phyloP scores from a whole-genome alignment of 306 rosid species.

The Rosa multiflora region DNA sequence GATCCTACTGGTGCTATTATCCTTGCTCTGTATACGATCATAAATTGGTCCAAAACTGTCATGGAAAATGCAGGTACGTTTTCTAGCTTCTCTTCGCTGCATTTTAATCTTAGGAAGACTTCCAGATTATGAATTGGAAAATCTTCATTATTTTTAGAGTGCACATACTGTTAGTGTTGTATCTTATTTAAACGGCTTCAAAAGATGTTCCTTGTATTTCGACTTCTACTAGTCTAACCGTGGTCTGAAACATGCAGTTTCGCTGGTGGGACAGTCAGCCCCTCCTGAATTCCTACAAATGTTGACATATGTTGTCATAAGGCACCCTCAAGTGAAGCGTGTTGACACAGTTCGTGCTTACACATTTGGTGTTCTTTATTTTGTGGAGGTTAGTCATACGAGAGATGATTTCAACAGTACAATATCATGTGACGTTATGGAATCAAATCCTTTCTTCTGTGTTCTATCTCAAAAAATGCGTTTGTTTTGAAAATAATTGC shows the following conservation, averaged over 20 bases:
- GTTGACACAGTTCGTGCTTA: conserved; percentile 95
- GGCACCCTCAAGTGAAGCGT: conserved; percentile 73
- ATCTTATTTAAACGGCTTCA: background rate
- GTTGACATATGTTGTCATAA: conserved; percentile 73
- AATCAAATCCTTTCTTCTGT: background rate
- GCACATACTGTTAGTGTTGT: background rate
- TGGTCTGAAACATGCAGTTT: conserved; percentile 40
- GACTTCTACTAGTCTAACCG: background rate
- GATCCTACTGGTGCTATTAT: conserved; percentile 88
- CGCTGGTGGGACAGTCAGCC: conserved; percentile 92
- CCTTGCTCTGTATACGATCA: conserved; percentile 82
- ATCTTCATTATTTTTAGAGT: background rate
- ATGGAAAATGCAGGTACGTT: conserved; percentile 81
- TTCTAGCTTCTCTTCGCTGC: conserved; percentile 1
- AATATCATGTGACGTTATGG: background rate
- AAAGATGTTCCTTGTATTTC: background rate
- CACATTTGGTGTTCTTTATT: conserved; percentile 94
- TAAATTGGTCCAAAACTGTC: conserved; percentile 92
- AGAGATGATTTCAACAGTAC: background rate
- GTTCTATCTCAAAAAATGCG: background rate
- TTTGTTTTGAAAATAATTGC: background rate
- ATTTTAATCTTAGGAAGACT: background rate
- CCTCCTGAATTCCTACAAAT: conserved; percentile 88
- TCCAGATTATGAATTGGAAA: background rate
- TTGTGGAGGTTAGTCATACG: conserved; percentile 73